Base-by-base conservation (phyloP, 345 rosid genomes). In the Populus euphratica region DNA sequence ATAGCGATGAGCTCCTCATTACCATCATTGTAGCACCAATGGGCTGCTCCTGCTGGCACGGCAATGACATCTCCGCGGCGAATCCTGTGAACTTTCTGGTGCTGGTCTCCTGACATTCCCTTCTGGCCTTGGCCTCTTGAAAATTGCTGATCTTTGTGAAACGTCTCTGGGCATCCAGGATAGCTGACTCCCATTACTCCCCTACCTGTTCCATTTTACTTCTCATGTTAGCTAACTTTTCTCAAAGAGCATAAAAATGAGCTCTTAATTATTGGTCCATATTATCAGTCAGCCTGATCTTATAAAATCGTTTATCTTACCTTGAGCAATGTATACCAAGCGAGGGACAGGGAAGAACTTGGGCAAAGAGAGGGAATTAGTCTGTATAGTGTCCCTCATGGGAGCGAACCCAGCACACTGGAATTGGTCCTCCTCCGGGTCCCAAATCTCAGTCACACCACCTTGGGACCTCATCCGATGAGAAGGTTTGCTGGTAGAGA, bases 11-110 rank as follows among this genome's bases (percentile, higher is more conserved):
- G 81, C n/a, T 81, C 83, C 33, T 83, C 81, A 47, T 63, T 27
- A 6, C 80, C 86, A 3, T 86, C 88, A 29, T 86, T 83, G 76
- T 81, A 80, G 73, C 78, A 70, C 88, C 88, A 81, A n/a, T 79
- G 81, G 17, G 83, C 77, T 0, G 74, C 78, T 12, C 86, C 83
- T 14, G 77, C 72, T 0, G 85, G 85, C 33, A 86, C 31, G 73
- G 82, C 83, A n/a, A 86, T 27, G 70, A 85, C 18, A 43, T 85
- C 88, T 1, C 88, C 88, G 1, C 56, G 76, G 64, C 79, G 79
- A n/a, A 83, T 61, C 35, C 77, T 70, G 14, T 64, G 79, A 47
- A 85, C 44, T 78, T 83, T 85, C 84, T 85, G 86, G 81, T 83
- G 88, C 72, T 62, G 69, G 82, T 85, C 86, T 5, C 66, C 68